A percentile compares a stretch with the other conserved stretches of the same genome.
These are phyloP conservation scores for Neonectria magnoliae DNA, from an alignment of 2,329 filamentous ascomycete species.

Conservation along the genomic window DNA sequence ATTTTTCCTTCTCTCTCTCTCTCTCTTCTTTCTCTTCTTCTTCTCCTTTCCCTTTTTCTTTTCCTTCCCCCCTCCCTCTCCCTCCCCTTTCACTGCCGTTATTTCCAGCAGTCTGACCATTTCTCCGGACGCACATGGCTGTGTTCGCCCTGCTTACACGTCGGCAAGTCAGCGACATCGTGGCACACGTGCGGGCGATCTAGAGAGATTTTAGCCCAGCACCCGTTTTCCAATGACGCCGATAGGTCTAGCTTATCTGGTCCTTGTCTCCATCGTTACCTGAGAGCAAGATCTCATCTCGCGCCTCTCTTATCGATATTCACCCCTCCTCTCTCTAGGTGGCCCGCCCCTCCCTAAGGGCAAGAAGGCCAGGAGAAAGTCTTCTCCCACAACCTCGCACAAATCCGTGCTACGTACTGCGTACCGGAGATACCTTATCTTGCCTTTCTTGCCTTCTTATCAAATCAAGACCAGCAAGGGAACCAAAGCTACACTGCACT, in stretches of 20 bases:
- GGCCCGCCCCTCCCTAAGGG: constrained; percentile 19
- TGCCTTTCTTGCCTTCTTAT: neutral
- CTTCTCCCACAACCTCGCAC: neutral
- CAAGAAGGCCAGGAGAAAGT: neutral
- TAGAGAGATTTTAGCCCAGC: constrained; percentile 25
- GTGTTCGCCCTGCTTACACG: constrained; percentile 20
- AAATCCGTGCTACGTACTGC: neutral
- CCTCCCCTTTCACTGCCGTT: constrained; percentile 12
- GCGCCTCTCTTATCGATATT: constrained; percentile 14
- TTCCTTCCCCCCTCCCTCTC: too few species aligned
- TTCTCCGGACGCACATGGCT: neutral
- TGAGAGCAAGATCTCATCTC: constrained; percentile 45
- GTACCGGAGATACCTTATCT: neutral
- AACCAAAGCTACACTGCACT: constrained; percentile 21
- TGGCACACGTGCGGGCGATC: constrained; percentile 31
- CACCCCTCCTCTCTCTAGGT: constrained; percentile 20
- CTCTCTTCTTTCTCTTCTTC: constrained; percentile 11
- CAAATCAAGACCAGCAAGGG: constrained; percentile 19
- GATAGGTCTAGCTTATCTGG: constrained; percentile 68
- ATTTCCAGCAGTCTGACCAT: constrained; percentile 15
- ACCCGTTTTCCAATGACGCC: constrained; percentile 59
- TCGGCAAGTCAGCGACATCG: constrained; percentile 23
- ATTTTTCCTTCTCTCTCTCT: constrained; percentile 23
- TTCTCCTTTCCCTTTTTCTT: neutral
- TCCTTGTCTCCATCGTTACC: constrained; percentile 63